Evolutionary conservation across 2,329 filamentous ascomycete genomes (phyloP).

Genomic region (Stachybotrys echinatus): DNA sequence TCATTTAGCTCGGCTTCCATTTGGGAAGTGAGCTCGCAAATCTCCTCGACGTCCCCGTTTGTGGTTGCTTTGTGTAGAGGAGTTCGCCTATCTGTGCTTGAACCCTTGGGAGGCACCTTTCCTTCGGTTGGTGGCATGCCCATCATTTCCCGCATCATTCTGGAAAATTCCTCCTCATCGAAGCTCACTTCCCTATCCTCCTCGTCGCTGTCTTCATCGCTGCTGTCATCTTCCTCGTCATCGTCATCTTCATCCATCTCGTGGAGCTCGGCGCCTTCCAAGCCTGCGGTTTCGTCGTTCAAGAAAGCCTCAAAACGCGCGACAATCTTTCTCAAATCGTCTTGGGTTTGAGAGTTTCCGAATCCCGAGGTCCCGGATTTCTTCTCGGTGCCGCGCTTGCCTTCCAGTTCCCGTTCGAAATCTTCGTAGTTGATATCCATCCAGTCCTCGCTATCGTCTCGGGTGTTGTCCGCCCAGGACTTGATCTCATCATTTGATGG

Average conservation of each 20-base stretch:
- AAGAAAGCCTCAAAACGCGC: slow-evolving; percentile 89
- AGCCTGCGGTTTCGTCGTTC: slow-evolving; percentile 75
- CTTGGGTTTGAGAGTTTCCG: slow-evolving; percentile 62
- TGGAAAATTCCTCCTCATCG: slow-evolving; percentile 77
- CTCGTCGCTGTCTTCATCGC: slow-evolving; percentile 51
- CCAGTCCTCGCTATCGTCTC: slow-evolving; percentile 85
- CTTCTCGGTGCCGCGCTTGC: slow-evolving; percentile 32
- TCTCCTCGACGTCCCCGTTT: slow-evolving; percentile 53
- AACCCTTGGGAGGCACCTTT: too few species aligned
- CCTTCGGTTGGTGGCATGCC: slow-evolving; percentile 43
- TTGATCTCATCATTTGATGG: slow-evolving; percentile 71
- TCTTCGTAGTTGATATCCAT: slow-evolving; percentile 87
- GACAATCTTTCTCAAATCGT: slow-evolving; percentile 84
- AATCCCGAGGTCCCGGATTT: slow-evolving; percentile 40
- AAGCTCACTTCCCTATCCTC: slow-evolving; percentile 76
- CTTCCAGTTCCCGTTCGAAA: slow-evolving; percentile 74
- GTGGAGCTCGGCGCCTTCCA: slow-evolving; percentile 69
- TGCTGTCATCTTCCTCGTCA: slow-evolving; percentile 38
- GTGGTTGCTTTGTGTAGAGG: not conserved
- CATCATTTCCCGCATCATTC: slow-evolving; percentile 92
- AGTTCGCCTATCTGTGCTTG: not conserved
- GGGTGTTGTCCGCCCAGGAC: slow-evolving; percentile 55
- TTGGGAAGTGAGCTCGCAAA: slow-evolving; percentile 58
- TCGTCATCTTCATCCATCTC: slow-evolving; percentile 66
- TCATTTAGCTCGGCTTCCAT: slow-evolving; percentile 70